phyloP scores from a whole-genome alignment of 495 filamentous ascomycete species.

The Parmelia sp. region DNA sequence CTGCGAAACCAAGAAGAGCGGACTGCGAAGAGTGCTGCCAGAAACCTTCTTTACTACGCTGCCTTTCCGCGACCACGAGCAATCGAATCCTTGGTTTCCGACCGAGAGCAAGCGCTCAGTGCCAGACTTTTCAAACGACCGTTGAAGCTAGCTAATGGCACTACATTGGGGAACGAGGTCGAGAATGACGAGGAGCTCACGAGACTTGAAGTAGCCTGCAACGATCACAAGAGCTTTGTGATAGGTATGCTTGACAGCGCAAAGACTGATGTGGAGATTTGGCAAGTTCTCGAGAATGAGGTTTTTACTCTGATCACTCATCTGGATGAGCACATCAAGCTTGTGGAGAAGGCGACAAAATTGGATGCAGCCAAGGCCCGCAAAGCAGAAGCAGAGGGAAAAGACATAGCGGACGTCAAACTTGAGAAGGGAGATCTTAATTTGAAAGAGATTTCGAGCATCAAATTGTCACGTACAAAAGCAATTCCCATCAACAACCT shows the following conservation, averaged over 20 bases:
- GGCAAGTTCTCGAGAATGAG: constrained; percentile 62
- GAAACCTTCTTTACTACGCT: not conserved
- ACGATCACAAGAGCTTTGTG: constrained; percentile 29
- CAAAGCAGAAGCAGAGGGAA: constrained; percentile 8
- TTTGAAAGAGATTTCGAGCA: not conserved
- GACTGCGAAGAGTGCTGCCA: not conserved
- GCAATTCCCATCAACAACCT: constrained; percentile 19
- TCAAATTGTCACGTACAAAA: constrained; percentile 2
- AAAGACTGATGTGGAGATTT: constrained; percentile 59
- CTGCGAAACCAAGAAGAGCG: not conserved
- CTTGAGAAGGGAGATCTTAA: not conserved
- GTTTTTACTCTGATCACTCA: constrained; percentile 58
- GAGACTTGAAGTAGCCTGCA: constrained; percentile 7
- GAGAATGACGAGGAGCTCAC: not conserved
- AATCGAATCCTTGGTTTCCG: not conserved
- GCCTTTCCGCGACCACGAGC: constrained; percentile 1
- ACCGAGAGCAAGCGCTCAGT: not conserved
- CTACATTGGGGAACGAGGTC: not conserved
- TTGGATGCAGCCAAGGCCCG: constrained; percentile 15
- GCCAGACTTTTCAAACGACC: not conserved
- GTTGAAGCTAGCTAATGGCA: not conserved
- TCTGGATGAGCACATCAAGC: constrained; percentile 31
- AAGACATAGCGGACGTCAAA: not conserved
- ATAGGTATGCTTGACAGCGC: constrained; percentile 43
- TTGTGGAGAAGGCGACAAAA: constrained; percentile 20